Base-by-base conservation (phyloP, 441 rosid genomes). In the Adansonia madagascariensis region DNA sequence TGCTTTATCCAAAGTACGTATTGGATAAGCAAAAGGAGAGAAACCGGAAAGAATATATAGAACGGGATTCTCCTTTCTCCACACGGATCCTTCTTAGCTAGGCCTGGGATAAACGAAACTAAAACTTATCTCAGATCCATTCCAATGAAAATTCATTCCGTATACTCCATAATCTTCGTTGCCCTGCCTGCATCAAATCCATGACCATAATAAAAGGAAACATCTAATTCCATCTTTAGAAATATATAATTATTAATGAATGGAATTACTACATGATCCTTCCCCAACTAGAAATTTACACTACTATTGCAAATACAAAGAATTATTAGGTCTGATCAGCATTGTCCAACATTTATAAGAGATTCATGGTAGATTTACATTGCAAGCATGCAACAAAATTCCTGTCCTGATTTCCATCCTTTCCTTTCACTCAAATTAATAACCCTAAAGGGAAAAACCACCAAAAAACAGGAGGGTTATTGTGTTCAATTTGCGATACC, bases 71-170 rank as follows among this genome's bases (percentile, higher is more conserved):
- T 49, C 44, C 60, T 49, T 70, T 70, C 56, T 70, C 74, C 44
- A 50, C 74, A 50, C 74, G 46, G 74, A 50, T 69, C 73, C 41
- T 50, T 50, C 60, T 50, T 27, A 15, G 74, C 22, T 50, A 15
- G 11, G 44, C 18, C 6, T 50, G 8, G 44, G 44, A 70, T 70
- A 49, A 70, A 70, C 74, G 60, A 50, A 70, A 50, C 12, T 3
- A 49, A 3, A 14, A 69, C 73, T 69, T 14, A 3, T 24, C 20
- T 15, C 11, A 7, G 22, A 66, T 43, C 71, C 20, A 3, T 22
- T 60, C 27, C 12, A 31, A 17, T 17, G 57, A 15, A 53, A 15
- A 15, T 68, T 69, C 43, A 49, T 70, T 59, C 74, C 60, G 74
- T 50, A 70, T 50, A 50, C 60, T 50, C 60, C 8, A 7, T 15